Conservation (phyloP, 2,329 filamentous ascomycete genomes). For the Thielaviopsis euricoi region DNA sequence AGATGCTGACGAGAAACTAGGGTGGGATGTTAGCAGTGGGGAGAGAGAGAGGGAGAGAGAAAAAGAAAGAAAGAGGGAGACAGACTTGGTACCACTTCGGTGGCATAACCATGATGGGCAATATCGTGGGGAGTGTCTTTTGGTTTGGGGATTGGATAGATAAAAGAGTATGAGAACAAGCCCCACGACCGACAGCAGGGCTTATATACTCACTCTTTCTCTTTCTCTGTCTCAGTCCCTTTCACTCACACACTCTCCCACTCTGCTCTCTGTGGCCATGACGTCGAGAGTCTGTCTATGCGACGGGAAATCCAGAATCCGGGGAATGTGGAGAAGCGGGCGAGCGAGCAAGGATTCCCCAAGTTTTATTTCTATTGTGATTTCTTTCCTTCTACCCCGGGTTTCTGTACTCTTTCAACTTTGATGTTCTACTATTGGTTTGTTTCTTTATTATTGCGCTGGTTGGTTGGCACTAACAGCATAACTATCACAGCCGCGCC, state of each 20-base stretch:
- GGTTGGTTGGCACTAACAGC: no score
- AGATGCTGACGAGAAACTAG: constrained; percentile 35
- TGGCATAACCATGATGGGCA: constrained; percentile 24
- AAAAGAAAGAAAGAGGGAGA: not conserved
- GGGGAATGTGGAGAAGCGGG: not conserved
- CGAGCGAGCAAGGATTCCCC: constrained; percentile 1
- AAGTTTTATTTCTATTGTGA: not conserved
- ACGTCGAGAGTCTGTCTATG: no score
- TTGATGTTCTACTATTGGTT: no score
- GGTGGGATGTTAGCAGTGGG: not conserved
- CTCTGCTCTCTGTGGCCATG: no score
- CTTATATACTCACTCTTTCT: no score
- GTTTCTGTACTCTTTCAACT: no score
- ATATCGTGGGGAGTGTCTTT: not conserved
- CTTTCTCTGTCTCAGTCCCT: no score
- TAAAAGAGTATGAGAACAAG: not conserved
- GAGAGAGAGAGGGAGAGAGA: not conserved
- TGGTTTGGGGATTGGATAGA: not conserved
- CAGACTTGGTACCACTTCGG: constrained; percentile 24
- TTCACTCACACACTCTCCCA: no score
- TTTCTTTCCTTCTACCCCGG: no score
- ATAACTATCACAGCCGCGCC: no score
- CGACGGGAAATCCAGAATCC: not conserved
- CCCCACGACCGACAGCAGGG: no score
- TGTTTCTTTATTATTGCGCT: no score